These are phyloP conservation scores for Plantago elongata DNA, from an alignment of 257 asterid genomes.

Conservation along the genomic window DNA sequence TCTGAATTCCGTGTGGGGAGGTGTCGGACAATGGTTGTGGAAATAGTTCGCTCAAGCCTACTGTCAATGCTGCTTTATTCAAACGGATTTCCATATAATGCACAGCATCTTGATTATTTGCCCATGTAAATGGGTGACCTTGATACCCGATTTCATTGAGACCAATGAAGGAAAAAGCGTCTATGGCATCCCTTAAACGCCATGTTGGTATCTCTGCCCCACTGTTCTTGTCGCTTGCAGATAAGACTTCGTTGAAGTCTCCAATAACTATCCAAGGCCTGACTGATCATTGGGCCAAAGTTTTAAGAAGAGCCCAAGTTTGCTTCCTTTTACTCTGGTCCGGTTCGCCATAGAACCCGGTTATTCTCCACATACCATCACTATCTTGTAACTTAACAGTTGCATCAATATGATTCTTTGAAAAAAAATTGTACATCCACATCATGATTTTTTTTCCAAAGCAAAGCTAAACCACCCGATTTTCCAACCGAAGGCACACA, in stretches of 20 bases:
- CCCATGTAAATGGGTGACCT: too few relatives aligned
- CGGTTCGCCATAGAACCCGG: background rate
- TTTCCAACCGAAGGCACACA: background rate
- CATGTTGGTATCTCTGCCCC: too few relatives aligned
- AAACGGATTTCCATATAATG: too few relatives aligned
- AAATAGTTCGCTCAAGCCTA: too few relatives aligned
- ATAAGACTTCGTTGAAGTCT: background rate
- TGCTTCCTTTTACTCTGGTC: background rate
- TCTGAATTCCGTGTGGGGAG: too few relatives aligned
- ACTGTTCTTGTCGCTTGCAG: background rate
- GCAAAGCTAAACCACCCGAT: background rate
- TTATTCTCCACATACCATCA: background rate
- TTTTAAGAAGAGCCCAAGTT: background rate
- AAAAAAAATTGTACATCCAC: background rate
- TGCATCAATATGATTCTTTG: background rate
- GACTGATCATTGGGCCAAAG: background rate
- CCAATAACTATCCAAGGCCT: background rate
- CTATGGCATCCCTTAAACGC: too few relatives aligned
- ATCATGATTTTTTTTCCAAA: background rate
- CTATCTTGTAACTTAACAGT: background rate
- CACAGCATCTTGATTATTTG: too few relatives aligned
- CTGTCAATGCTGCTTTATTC: too few relatives aligned
- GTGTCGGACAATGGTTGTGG: too few relatives aligned
- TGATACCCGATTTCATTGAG: too few relatives aligned
- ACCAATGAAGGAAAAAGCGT: too few relatives aligned